Percentiles rank a stretch among this genome's conserved stretches.
phyloP scores from a whole-genome alignment of 176 grass and related monocot species.

The Cocos nucifera region DNA sequence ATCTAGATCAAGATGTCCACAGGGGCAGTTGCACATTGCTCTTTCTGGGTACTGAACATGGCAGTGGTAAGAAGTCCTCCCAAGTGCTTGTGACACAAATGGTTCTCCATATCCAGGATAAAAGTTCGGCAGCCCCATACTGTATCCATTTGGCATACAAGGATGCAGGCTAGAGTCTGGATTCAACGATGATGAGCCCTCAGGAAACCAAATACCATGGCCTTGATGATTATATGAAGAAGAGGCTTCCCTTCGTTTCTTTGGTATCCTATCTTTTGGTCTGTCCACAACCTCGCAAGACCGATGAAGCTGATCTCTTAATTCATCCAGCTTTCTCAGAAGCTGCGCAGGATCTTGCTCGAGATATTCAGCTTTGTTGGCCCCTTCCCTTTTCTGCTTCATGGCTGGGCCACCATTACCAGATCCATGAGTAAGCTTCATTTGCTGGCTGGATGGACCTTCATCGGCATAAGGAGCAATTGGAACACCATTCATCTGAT shows the following conservation, averaged over 20 bases:
- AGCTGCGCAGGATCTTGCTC: slow-evolving; percentile 66
- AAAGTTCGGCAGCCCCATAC: neutral
- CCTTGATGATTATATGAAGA: slow-evolving; percentile 19
- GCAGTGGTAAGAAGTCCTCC: slow-evolving; percentile 23
- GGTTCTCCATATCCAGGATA: slow-evolving; percentile 29
- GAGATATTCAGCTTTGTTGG: neutral
- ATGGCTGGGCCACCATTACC: neutral
- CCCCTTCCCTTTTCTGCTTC: neutral
- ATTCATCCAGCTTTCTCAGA: slow-evolving; percentile 77
- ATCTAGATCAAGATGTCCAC: slow-evolving; percentile 15
- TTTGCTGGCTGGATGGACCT: neutral
- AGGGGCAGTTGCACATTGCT: slow-evolving; percentile 33
- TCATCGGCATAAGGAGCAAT: too few relatives aligned
- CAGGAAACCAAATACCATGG: slow-evolving; percentile 17
- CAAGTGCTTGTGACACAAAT: neutral
- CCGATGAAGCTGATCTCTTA: slow-evolving; percentile 68
- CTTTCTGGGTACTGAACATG: slow-evolving; percentile 39
- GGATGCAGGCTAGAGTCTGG: neutral
- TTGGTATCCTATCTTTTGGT: slow-evolving; percentile 26
- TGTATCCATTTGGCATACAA: too few relatives aligned
- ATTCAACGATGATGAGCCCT: slow-evolving; percentile 11
- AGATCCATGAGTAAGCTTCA: neutral
- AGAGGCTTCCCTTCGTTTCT: slow-evolving; percentile 23
- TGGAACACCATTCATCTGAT: too few relatives aligned
- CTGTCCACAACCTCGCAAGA: slow-evolving; percentile 45